phyloP scores from a whole-genome alignment of 2,329 filamentous ascomycete genomes.

The Beauveria scarabaeidicola region DNA sequence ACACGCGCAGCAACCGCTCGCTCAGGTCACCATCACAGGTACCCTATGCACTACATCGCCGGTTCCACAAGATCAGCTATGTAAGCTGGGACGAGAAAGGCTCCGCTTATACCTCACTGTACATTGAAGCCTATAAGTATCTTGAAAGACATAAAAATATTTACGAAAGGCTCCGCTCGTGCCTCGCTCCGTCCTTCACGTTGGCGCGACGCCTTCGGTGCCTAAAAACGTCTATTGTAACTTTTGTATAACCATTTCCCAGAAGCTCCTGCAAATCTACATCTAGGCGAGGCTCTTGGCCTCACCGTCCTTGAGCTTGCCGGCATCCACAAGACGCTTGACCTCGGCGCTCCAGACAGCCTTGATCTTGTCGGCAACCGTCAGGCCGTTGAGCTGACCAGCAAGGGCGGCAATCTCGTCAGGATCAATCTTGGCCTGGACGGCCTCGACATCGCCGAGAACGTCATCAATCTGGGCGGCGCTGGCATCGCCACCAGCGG shows the following conservation, averaged over 20 bases:
- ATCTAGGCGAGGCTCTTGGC: constrained; percentile 52
- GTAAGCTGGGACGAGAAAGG: too few species aligned
- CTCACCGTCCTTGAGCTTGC: constrained; percentile 81
- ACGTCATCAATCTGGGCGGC: constrained; percentile 72
- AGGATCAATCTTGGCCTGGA: constrained; percentile 81
- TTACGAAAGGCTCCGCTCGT: too few species aligned
- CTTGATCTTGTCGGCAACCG: constrained; percentile 79
- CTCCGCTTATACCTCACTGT: too few species aligned
- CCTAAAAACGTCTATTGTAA: neutral
- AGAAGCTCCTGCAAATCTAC: neutral
- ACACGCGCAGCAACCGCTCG: neutral
- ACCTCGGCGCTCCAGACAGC: constrained; percentile 69
- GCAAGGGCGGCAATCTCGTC: constrained; percentile 85
- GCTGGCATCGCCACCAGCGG: constrained; percentile 60
- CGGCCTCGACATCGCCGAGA: constrained; percentile 73
- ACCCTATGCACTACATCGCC: neutral
- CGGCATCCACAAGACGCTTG: constrained; percentile 66
- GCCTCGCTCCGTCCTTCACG: too few species aligned
- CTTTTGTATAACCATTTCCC: neutral
- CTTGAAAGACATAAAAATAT: too few species aligned
- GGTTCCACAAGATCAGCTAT: too few species aligned
- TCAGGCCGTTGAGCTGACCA: constrained; percentile 68
- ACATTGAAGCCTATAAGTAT: too few species aligned
- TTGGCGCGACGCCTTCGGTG: too few species aligned
- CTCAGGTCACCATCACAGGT: neutral